Evolutionary conservation across 1,139 yeast species (phyloP).

Genomic region (Meyerozyma elateridarum): DNA sequence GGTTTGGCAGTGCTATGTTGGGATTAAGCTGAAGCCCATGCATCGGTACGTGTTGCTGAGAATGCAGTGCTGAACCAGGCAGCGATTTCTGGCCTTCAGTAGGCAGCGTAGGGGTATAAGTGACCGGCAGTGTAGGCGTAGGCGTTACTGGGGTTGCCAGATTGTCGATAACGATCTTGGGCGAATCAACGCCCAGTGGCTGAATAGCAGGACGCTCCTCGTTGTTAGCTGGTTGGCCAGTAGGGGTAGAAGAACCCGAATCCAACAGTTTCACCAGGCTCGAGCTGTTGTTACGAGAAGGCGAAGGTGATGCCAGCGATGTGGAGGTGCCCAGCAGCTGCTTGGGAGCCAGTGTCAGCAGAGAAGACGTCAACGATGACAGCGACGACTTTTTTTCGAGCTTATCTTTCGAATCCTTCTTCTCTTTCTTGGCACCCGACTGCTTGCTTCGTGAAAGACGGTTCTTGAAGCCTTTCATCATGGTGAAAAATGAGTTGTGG

Average conservation of each 20-base stretch:
- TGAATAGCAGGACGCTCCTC: constrained; percentile 3
- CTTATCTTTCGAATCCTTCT: constrained; percentile 23
- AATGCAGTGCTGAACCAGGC: constrained; percentile 16
- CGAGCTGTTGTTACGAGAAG: constrained; percentile 32
- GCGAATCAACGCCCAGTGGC: constrained; percentile 16
- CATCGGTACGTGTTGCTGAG: constrained; percentile 21
- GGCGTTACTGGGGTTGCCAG: constrained; percentile 13
- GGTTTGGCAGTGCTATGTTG: constrained; percentile 41
- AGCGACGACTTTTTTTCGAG: constrained; percentile 10
- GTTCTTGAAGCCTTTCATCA: constrained; percentile 51
- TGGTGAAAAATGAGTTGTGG: too few relatives aligned
- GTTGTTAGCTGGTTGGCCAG: constrained; percentile 1
- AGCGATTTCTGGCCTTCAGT: constrained; percentile 14
- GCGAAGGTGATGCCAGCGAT: constrained; percentile 29
- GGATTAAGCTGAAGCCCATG: constrained; percentile 35
- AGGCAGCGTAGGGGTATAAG: constrained; percentile 8
- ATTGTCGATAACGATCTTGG: constrained; percentile 26
- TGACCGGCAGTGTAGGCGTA: constrained; percentile 14
- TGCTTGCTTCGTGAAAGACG: constrained; percentile 45
- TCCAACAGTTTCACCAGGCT: constrained; percentile 22
- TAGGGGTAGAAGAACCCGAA: constrained; percentile 4
- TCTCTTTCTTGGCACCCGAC: constrained; percentile 35
- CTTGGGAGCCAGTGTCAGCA: constrained; percentile 33
- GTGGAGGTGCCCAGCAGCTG: constrained; percentile 27
- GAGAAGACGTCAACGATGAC: constrained; percentile 13